These are phyloP conservation scores for Tuber melanosporum DNA, from an alignment of 495 filamentous ascomycete genomes.

Conservation along the genomic window DNA sequence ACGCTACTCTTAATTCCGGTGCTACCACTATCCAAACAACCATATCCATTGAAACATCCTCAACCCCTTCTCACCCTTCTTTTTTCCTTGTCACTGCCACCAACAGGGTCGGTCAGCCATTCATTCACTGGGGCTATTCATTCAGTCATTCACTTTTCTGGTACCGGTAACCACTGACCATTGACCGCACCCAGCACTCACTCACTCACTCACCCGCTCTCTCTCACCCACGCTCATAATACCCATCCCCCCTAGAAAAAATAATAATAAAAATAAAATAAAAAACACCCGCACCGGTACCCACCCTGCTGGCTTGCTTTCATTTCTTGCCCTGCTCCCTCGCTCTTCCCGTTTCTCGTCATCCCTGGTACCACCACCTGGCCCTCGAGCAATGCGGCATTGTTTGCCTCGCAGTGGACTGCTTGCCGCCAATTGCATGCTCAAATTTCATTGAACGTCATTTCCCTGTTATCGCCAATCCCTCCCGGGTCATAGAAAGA, in stretches of 20 bases:
- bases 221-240: conserved; percentile 10
- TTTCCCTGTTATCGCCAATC: conserved; percentile 2
- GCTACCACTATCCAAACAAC: neutral
- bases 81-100: conserved; percentile 1
- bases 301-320: conserved; percentile 4
- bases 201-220: conserved; percentile 13
- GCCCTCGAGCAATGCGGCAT: conserved; percentile 31
- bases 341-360: conserved; percentile 15
- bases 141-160: neutral
- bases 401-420: conserved; percentile 39
- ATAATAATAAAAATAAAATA: neutral
- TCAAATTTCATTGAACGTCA: conserved; percentile 21
- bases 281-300: neutral
- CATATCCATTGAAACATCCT: neutral
- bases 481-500: neutral
- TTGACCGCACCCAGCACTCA: conserved; percentile 10
- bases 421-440: conserved; percentile 35
- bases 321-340: conserved; percentile 13
- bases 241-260: neutral
- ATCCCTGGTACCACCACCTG: conserved; percentile 22
- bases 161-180: conserved; percentile 10
- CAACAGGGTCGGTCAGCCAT: neutral
- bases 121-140: neutral
- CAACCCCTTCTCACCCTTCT: neutral
- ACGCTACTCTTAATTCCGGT: neutral